phyloP scores from a whole-genome alignment of 495 filamentous ascomycete species.

The Aspergillus homomorphus region DNA sequence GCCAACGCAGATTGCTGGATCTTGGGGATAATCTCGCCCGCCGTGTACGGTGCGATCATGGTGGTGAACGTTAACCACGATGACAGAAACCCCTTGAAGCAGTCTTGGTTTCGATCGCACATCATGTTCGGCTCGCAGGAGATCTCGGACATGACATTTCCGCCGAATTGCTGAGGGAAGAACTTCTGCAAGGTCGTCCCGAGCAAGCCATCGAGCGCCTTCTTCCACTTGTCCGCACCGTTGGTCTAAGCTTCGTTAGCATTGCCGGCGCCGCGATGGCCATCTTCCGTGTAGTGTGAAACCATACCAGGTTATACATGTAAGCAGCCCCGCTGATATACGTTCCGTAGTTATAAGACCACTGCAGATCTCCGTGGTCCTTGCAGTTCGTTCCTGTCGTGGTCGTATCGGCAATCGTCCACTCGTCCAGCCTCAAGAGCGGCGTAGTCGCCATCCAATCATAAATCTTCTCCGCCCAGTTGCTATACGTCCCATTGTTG shows the following conservation, averaged over 20 bases:
- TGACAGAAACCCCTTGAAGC: constrained; percentile 73
- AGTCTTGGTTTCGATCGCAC: constrained; percentile 68
- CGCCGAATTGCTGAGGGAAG: constrained; percentile 55
- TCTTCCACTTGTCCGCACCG: constrained; percentile 51
- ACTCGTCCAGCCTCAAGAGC: constrained; percentile 48
- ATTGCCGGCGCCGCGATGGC: not conserved
- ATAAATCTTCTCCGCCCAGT: constrained; percentile 70
- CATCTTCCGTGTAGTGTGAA: not conserved
- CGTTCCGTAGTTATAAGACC: constrained; percentile 74
- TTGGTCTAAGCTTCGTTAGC: constrained; percentile 36
- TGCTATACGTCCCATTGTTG: constrained; percentile 68
- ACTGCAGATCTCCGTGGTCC: constrained; percentile 61
- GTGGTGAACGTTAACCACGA: constrained; percentile 66
- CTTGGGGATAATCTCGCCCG: constrained; percentile 52
- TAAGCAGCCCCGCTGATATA: constrained; percentile 70
- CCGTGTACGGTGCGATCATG: constrained; percentile 64
- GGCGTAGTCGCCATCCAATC: constrained; percentile 63
- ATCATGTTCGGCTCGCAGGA: constrained; percentile 63
- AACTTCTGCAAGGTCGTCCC: constrained; percentile 40
- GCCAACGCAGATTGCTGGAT: constrained; percentile 55
- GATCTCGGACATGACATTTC: constrained; percentile 60
- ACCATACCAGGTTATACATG: constrained; percentile 68
- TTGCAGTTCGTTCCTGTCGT: constrained; percentile 55
- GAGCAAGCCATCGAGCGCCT: constrained; percentile 54
- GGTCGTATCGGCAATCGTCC: constrained; percentile 66